These are phyloP conservation scores for Colletotrichum spinosum DNA, from an alignment of 2,329 filamentous ascomycete genomes.

Conservation along the genomic window DNA sequence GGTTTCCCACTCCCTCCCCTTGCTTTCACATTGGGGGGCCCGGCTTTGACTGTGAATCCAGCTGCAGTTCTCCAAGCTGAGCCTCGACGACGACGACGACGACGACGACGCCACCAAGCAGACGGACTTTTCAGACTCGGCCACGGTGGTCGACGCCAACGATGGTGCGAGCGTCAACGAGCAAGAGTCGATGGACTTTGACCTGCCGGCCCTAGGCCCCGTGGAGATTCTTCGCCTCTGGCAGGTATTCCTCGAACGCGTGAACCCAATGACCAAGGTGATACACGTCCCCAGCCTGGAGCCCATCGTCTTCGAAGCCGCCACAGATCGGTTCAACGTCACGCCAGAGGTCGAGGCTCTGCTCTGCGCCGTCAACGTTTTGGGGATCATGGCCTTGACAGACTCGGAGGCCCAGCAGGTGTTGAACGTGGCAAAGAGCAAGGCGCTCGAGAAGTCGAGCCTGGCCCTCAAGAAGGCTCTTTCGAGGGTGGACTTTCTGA, in stretches of 20 bases:
- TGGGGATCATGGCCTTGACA: constrained; percentile 69
- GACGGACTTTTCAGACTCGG: background rate
- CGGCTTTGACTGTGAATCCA: background rate
- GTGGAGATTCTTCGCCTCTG: constrained; percentile 67
- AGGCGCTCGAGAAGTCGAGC: constrained; percentile 62
- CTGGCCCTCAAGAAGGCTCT: constrained; percentile 62
- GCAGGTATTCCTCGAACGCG: constrained; percentile 79
- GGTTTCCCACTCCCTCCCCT: background rate
- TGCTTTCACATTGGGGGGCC: background rate
- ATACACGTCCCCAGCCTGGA: constrained; percentile 74
- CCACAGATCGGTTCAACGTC: constrained; percentile 39
- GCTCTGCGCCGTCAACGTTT: constrained; percentile 72
- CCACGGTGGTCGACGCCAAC: background rate
- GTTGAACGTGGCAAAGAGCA: constrained; percentile 59
- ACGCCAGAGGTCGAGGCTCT: constrained; percentile 61
- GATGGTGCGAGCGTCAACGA: background rate
- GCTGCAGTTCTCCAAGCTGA: constrained; percentile 23
- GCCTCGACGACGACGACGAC: constrained; percentile 2
- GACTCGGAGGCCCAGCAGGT: constrained; percentile 66
- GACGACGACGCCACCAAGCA: constrained; percentile 1
- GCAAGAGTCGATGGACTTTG: constrained; percentile 25
- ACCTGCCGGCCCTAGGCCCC: constrained; percentile 15
- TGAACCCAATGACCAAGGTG: constrained; percentile 78
- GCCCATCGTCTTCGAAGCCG: constrained; percentile 45
- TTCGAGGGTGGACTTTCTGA: constrained; percentile 66